These are phyloP conservation scores for Termitomyces sp. DNA, from an alignment of 768 basidiomycete genomes.

Conservation along the genomic window DNA sequence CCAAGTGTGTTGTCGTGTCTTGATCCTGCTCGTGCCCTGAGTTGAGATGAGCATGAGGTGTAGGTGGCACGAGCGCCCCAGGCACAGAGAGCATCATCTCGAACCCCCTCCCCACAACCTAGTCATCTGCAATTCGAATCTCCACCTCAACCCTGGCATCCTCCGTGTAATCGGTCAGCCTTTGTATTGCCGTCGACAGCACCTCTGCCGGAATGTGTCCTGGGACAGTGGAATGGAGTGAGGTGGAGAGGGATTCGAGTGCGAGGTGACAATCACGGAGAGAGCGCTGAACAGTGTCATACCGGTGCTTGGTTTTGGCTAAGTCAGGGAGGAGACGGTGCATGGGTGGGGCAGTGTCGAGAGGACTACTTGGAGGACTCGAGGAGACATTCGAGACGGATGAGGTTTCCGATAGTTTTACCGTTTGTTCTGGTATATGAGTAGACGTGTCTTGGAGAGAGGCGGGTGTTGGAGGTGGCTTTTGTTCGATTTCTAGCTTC, in stretches of 20 bases:
- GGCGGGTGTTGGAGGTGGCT: background rate
- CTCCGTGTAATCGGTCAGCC: conserved; percentile 71
- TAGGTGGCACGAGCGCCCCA: conserved; percentile 31
- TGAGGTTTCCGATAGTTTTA: background rate
- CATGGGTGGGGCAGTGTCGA: conserved; percentile 5
- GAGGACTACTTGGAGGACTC: background rate
- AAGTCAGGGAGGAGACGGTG: conserved; percentile 44
- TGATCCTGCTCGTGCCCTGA: conserved; percentile 3
- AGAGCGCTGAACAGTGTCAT: conserved; percentile 17
- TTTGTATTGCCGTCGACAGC: conserved; percentile 47
- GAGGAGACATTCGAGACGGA: background rate
- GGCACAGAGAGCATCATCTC: conserved; percentile 61
- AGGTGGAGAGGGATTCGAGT: conserved; percentile 50
- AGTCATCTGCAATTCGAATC: conserved; percentile 71
- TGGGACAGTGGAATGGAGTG: conserved; percentile 9
- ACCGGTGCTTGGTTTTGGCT: conserved; percentile 26
- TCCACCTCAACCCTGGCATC: conserved; percentile 81
- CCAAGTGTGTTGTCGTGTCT: conserved; percentile 22
- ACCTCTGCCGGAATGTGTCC: conserved; percentile 24
- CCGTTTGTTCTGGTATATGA: background rate
- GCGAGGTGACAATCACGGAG: conserved; percentile 48
- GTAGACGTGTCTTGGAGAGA: background rate
- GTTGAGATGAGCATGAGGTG: background rate
- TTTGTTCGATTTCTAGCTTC: background rate
- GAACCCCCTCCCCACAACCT: conserved; percentile 58